Conservation (phyloP, 2,329 filamentous ascomycete genomes). For the Xylariaceae sp. region DNA sequence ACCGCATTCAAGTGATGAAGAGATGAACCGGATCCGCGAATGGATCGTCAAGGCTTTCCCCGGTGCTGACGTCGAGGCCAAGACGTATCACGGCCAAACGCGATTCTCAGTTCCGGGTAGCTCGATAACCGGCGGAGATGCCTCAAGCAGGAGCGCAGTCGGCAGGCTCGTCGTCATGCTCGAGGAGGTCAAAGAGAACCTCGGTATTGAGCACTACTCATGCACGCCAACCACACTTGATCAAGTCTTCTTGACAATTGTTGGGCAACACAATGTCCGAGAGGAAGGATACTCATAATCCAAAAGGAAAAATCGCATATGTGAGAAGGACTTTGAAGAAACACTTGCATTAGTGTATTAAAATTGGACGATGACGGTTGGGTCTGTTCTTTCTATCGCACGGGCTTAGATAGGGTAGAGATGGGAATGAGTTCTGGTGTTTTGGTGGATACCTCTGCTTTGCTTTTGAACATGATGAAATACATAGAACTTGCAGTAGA, state of each 20-base stretch:
- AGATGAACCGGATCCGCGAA: constrained; percentile 60
- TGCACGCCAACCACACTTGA: constrained; percentile 84
- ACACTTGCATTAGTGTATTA: not conserved
- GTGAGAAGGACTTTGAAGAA: constrained; percentile 20
- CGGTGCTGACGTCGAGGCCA: constrained; percentile 64
- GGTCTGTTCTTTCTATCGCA: too few species aligned
- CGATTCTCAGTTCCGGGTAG: constrained; percentile 70
- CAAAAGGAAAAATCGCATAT: constrained; percentile 25
- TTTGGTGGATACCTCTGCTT: too few species aligned
- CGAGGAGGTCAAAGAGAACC: constrained; percentile 62
- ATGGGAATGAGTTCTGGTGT: too few species aligned
- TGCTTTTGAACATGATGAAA: too few species aligned
- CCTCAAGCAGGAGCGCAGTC: constrained; percentile 53
- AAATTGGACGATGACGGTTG: not conserved
- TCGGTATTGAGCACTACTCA: constrained; percentile 81
- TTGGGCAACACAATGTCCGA: constrained; percentile 71
- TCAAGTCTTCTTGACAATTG: constrained; percentile 85
- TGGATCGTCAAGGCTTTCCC: constrained; percentile 65
- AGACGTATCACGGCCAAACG: constrained; percentile 80
- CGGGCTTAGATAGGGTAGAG: too few species aligned
- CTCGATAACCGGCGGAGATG: constrained; percentile 46
- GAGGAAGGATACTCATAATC: constrained; percentile 61
- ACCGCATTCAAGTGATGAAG: constrained; percentile 64
- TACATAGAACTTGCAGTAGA: too few species aligned
- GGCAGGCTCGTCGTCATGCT: constrained; percentile 67